Evolutionary conservation across 805 yeast species (phyloP).

Genomic region (Pichia exigua): DNA sequence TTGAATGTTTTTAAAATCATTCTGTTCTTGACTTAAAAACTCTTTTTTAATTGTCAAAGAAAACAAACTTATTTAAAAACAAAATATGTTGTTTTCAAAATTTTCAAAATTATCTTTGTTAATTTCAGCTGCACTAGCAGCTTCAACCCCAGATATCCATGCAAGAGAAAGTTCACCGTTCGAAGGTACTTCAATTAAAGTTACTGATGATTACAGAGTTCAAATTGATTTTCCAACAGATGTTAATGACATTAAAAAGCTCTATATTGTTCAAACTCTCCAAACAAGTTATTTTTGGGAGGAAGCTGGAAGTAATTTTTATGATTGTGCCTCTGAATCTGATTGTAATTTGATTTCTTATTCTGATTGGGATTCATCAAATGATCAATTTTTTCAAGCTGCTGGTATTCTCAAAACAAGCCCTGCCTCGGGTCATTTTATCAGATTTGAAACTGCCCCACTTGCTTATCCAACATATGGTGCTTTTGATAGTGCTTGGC

Average conservation of each 20-base stretch:
- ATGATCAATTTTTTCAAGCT: slow-evolving; percentile 10
- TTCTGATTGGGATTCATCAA: background rate
- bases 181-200: background rate
- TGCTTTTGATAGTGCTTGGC: background rate
- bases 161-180: background rate
- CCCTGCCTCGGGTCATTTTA: slow-evolving; percentile 4
- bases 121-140: background rate
- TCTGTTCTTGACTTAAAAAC: background rate
- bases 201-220: slow-evolving; percentile 2
- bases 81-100: background rate
- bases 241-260: slow-evolving; percentile 1
- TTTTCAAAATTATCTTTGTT: background rate
- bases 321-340: slow-evolving; percentile 7
- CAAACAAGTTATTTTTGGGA: slow-evolving; percentile 7
- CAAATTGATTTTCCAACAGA: slow-evolving; percentile 12
- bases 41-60: background rate
- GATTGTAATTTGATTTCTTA: slow-evolving; percentile 2
- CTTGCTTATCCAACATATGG: slow-evolving; percentile 9
- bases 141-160: background rate
- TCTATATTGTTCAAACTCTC: slow-evolving; percentile 2
- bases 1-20: too few species aligned
- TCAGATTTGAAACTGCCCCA: slow-evolving; percentile 8
- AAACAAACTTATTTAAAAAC: background rate
- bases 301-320: background rate
- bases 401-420: slow-evolving; percentile 2